phyloP scores from a whole-genome alignment of 352 stramenopile species.

The Phytophthora agathidicida region DNA sequence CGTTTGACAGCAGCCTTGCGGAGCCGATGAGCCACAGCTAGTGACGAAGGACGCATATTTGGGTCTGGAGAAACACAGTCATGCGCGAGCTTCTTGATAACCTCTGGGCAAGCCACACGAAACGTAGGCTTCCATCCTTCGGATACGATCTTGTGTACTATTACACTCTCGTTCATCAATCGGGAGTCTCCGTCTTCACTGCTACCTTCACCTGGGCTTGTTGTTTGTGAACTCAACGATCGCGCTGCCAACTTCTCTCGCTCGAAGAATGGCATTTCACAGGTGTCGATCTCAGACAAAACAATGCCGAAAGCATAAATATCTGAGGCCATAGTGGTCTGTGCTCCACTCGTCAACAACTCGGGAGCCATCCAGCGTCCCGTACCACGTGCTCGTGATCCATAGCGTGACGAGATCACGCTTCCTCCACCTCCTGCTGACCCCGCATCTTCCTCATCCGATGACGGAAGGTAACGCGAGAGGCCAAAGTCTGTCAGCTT shows the following conservation, averaged over 20 bases:
- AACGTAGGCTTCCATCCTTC: conserved; percentile 61
- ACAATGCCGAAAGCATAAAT: conserved; percentile 89
- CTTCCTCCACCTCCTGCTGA: background rate
- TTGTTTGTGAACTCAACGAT: conserved; percentile 7
- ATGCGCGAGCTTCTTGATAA: conserved; percentile 48
- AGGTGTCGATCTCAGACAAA: conserved; percentile 81
- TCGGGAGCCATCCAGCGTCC: conserved; percentile 87
- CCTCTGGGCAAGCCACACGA: conserved; percentile 45
- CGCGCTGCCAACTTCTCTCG: conserved; percentile 24
- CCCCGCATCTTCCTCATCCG: conserved; percentile 9
- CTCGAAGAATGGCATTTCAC: conserved; percentile 60
- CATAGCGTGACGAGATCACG: conserved; percentile 8
- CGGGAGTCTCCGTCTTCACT: conserved; percentile 22
- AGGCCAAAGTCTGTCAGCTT: conserved; percentile 56
- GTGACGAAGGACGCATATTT: conserved; percentile 39
- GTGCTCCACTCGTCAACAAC: conserved; percentile 70
- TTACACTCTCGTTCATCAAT: conserved; percentile 39
- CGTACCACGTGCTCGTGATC: conserved; percentile 45
- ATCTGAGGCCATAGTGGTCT: conserved; percentile 82
- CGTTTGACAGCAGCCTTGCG: conserved; percentile 47
- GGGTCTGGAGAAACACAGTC: conserved; percentile 54
- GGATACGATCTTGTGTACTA: conserved; percentile 59
- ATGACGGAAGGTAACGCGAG: conserved; percentile 31
- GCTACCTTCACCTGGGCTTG: conserved; percentile 19
- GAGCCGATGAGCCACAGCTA: conserved; percentile 52